These are phyloP conservation scores for Pichiaceae sp. DNA, from an alignment of 1,139 yeast species.

Conservation along the genomic window DNA sequence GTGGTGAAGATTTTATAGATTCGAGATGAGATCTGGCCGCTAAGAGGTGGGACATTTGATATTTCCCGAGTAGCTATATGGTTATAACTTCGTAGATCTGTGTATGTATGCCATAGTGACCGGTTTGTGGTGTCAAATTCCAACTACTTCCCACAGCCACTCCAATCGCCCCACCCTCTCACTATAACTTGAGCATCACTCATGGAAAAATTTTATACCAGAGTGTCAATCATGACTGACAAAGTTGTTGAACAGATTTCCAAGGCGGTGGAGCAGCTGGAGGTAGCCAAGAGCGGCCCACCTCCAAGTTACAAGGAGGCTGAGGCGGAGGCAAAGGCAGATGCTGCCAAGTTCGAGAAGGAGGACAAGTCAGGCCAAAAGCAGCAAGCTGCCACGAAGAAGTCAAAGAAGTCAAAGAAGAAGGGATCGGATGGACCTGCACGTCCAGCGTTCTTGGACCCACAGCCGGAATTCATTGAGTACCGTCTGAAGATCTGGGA, in stretches of 20 bases:
- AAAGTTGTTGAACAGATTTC: constrained; percentile 27
- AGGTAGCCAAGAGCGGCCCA: constrained; percentile 25
- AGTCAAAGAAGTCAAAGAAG: constrained; percentile 18
- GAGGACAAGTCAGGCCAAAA: not conserved
- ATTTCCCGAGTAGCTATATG: too few species aligned
- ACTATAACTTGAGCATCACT: not conserved
- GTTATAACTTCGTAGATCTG: too few species aligned
- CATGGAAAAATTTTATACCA: not conserved
- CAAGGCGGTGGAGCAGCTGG: constrained; percentile 46
- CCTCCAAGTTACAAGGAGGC: not conserved
- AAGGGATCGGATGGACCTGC: constrained; percentile 22
- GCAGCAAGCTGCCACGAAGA: constrained; percentile 3
- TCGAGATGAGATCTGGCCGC: too few species aligned
- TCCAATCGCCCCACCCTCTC: too few species aligned
- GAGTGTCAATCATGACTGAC: not conserved
- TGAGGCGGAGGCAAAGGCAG: constrained; percentile 1
- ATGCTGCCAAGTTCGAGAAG: constrained; percentile 4
- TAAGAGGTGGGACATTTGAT: too few species aligned
- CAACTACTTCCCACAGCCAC: too few species aligned
- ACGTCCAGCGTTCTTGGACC: constrained; percentile 48
- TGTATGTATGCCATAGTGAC: too few species aligned
- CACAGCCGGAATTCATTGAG: constrained; percentile 76
- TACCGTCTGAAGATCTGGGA: constrained; percentile 76
- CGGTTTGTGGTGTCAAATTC: too few species aligned
- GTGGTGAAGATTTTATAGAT: too few species aligned